Percentiles rank a stretch among this genome's conserved stretches.
Evolutionary conservation across 352 stramenopile species (phyloP).

Genomic region (Pythium aquatile): DNA sequence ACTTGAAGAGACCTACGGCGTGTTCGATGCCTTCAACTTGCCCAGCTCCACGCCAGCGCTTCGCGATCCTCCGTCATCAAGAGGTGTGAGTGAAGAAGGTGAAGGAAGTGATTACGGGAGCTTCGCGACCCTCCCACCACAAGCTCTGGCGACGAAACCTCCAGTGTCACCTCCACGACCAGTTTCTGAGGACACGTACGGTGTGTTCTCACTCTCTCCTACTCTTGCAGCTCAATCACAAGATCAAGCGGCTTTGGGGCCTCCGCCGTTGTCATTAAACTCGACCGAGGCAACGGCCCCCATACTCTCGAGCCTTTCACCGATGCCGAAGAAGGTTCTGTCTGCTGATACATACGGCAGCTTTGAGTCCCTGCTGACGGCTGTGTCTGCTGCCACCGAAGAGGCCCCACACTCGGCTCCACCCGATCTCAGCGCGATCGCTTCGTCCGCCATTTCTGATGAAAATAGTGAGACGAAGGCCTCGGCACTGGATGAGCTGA

Average conservation of each 20-base stretch:
- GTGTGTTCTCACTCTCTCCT: conserved; percentile 17
- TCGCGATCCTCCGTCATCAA: neutral
- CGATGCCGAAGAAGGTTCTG: neutral
- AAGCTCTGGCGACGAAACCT: neutral
- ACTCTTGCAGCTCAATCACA: neutral
- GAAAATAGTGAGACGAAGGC: conserved; percentile 16
- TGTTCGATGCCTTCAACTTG: conserved; percentile 27
- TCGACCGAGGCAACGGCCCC: neutral
- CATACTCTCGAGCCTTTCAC: neutral
- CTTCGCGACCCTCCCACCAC: conserved; percentile 35
- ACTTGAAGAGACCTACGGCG: conserved; percentile 25
- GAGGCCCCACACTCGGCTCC: conserved; percentile 9
- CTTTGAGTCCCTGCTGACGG: conserved; percentile 7
- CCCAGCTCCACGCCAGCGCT: neutral
- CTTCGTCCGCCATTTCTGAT: neutral
- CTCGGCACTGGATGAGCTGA: conserved; percentile 64
- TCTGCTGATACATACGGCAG: conserved; percentile 18
- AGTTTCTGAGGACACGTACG: conserved; percentile 12
- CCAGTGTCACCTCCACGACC: neutral
- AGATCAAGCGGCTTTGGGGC: neutral
- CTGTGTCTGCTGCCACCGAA: neutral
- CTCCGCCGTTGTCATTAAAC: conserved; percentile 4
- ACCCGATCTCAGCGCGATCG: neutral
- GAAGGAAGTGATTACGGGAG: conserved; percentile 39
- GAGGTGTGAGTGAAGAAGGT: neutral